Evolutionary conservation across 306 rosid species (phyloP), one percentile per base, ranked within the genome.

Genomic region (Vigna unguiculata): DNA sequence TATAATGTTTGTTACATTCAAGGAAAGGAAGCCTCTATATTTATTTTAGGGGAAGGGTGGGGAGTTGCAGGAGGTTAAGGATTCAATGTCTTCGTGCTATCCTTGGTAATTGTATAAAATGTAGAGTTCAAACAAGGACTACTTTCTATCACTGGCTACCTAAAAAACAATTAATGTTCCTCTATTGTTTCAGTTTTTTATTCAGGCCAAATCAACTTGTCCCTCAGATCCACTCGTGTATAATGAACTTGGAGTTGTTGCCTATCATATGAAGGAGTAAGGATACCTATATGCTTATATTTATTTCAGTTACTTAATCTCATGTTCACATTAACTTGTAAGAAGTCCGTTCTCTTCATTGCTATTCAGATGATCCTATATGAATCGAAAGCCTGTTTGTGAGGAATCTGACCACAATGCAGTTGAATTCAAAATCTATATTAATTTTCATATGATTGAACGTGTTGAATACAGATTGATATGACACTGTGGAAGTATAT

Each of bases 241-340:
- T 76, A 95, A 95, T 76, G 99, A 95, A 85, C 96, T 92, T 57
- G 99, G 99, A 85, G 97, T 91, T 73, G 99, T 95, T 81, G 97
- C 97, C 70, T 95, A 92, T 82, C 83, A 95, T 74, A 90, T 88
- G 97, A 88, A 92, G 83, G 99, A 95, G 99, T 95, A 87, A 87
- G 89, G 60, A 71, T 49, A 60, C 51, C 76, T 74, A 57, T 28
- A 54, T 74, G 48, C 53, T 71, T 77, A 48, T 77, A 46, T 9
- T 28, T 45, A 25, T 51, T 14, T 24, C 9, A 46, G 58, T 77
- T 45, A n/a, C 78, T 40, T 25, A 19, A 49, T 51, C 13, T 64
- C 43, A 53, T 66, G 38, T 54, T 53, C 21, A 7, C 12, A 4
- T 57, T 59, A 38, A 13, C 52, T 57, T 10, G n/a, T 16, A 4